Conservation (phyloP, 2,329 filamentous ascomycete genomes). For the Amesomyces nigricolor region DNA sequence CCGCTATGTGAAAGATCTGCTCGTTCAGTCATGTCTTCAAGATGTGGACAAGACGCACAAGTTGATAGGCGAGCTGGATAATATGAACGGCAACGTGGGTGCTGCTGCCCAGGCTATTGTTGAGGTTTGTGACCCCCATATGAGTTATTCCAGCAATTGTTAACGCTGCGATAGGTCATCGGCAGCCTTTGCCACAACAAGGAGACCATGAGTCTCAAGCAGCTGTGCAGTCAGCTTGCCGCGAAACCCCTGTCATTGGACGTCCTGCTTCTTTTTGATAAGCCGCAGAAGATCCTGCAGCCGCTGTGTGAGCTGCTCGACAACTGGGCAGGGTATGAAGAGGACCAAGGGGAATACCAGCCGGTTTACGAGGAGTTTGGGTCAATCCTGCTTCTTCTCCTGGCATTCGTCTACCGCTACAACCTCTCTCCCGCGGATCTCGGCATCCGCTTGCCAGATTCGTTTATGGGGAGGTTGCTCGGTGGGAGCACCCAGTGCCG, state of each 20-base stretch:
- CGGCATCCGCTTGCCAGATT: slow-evolving; percentile 53
- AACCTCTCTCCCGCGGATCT: slow-evolving; percentile 59
- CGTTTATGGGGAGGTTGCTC: slow-evolving; percentile 64
- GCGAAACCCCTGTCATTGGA: slow-evolving; percentile 67
- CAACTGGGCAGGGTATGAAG: slow-evolving; percentile 68
- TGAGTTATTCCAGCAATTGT: no score
- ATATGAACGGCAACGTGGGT: slow-evolving; percentile 86
- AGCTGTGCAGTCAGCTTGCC: slow-evolving; percentile 66
- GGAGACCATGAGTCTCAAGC: slow-evolving; percentile 75
- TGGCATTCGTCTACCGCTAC: slow-evolving; percentile 73
- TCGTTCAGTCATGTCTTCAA: slow-evolving; percentile 71
- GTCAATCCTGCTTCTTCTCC: slow-evolving; percentile 64
- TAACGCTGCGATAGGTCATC: slow-evolving; percentile 47
- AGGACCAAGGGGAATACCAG: slow-evolving; percentile 78
- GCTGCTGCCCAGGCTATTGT: slow-evolving; percentile 74
- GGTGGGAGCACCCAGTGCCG: slow-evolving; percentile 53
- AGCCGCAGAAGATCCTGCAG: slow-evolving; percentile 61
- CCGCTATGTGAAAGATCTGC: slow-evolving; percentile 68
- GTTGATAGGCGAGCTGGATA: slow-evolving; percentile 75
- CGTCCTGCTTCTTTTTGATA: slow-evolving; percentile 70
- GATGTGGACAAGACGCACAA: slow-evolving; percentile 71
- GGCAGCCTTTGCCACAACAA: slow-evolving; percentile 63
- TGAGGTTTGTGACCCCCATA: slow-evolving; percentile 46
- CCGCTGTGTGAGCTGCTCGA: slow-evolving; percentile 72
- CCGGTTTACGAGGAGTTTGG: slow-evolving; percentile 84